Conservation (phyloP, 2,329 filamentous ascomycete species). For the Cordyceps javanica region DNA sequence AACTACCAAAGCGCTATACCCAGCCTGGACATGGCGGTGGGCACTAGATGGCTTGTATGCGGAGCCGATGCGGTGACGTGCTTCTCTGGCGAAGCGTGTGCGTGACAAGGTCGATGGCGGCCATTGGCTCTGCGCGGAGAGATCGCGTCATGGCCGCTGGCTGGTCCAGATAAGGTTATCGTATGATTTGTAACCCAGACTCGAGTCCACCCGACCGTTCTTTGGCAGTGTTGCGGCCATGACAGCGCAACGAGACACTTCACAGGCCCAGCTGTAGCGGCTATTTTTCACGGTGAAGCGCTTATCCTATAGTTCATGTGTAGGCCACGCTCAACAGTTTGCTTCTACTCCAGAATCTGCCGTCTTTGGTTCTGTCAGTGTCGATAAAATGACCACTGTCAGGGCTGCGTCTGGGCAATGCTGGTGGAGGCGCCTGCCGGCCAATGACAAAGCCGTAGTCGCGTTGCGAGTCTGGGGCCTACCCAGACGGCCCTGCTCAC, state of each 20-base stretch:
- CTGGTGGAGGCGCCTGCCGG: not conserved
- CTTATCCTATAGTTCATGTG: not conserved
- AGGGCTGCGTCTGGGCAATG: not conserved
- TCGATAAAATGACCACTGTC: not conserved
- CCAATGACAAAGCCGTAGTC: too few species aligned
- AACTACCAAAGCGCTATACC: not conserved
- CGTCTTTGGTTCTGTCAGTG: not conserved
- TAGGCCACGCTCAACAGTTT: not conserved
- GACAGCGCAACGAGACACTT: not conserved
- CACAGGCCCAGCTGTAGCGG: not conserved
- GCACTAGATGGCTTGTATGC: not conserved
- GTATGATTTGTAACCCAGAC: not conserved
- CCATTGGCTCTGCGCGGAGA: not conserved
- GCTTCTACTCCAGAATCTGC: not conserved
- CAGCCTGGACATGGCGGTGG: not conserved
- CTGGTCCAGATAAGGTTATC: not conserved
- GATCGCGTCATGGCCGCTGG: not conserved
- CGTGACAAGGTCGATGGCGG: constrained; percentile 1
- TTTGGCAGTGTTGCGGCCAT: not conserved
- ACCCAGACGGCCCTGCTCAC: too few species aligned
- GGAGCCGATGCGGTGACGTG: constrained; percentile 9
- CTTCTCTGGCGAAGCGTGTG: not conserved
- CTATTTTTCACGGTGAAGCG: not conserved
- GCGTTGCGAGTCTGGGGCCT: too few species aligned
- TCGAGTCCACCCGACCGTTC: not conserved